Base-by-base conservation (phyloP, 2,329 filamentous ascomycete genomes). In the Pestalotiopsis sp. region DNA sequence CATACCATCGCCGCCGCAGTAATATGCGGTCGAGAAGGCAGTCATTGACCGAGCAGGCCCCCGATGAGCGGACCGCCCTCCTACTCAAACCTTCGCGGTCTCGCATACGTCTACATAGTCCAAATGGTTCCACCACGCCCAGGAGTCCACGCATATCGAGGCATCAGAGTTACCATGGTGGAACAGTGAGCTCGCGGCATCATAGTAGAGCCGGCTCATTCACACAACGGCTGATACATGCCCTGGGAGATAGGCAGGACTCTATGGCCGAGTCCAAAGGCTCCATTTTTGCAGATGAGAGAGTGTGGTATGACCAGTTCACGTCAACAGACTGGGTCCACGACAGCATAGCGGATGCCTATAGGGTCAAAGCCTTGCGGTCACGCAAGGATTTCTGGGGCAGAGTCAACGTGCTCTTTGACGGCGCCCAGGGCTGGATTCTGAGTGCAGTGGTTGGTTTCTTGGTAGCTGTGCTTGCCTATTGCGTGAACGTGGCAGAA, bases 251-350 rank as follows among this genome's bases (percentile, higher is more conserved):
- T 74, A 82, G 84, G 70, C 86, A 85, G 73, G 84, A 86, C 38
- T 85, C 85, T 69, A 81, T 91, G 79, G 79, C 84, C 69, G 89
- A 91, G 70, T 90, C 90, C 62, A 92, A 90, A 74, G 82, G 85
- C 40, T 90, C 89, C 4, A 80, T 92, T 10, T 91, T 89, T 73
- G 83, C 91, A 64, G 93, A 98, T 75, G 94, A 98, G 73, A 90
- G 96, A 69, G 92, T 97, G 10, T 98, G 96, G 96, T 98, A 98
- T 81, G 96, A 99, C 82, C 96, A 99, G 80, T 97, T 97, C 76
- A 97, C 94, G 5, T 97, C 93, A 6, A 98, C 94, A 66, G 95
- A 99, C 79, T 99, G 96, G 96, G 94, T 99, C 0, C 95, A 97
- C 77, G 96, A 99, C 79, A 94, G 92, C 78, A 98, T 99, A 73